Percentiles rank a stretch among this genome's conserved stretches.
Evolutionary conservation across 345 rosid species (phyloP).

Genomic region (Noccaea bulbosa): DNA sequence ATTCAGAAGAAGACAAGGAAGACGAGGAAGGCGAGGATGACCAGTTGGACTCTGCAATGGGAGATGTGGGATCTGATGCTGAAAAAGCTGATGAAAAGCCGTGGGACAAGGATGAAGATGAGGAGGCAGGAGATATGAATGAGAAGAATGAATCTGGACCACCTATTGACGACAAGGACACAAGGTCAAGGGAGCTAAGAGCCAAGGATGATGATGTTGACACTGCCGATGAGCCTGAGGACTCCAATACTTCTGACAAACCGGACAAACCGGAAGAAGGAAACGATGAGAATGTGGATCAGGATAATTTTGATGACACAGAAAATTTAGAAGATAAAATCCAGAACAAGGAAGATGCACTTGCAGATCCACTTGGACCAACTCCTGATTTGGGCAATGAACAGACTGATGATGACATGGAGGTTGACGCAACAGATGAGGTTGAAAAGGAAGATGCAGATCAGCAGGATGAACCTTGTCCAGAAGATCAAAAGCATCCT

Average conservation of each 20-base stretch:
- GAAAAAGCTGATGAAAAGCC: conserved; percentile 79
- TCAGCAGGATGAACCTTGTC: conserved; percentile 52
- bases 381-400: conserved; percentile 59
- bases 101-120: conserved; percentile 69
- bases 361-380: conserved; percentile 64
- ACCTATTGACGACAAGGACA: conserved; percentile 61
- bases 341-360: conserved; percentile 67
- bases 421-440: conserved; percentile 55
- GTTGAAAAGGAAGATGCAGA: conserved; percentile 55
- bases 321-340: conserved; percentile 61
- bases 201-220: conserved; percentile 71
- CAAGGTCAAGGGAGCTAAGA: conserved; percentile 69
- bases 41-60: conserved; percentile 74
- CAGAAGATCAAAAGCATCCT: conserved; percentile 52
- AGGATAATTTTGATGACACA: conserved; percentile 52
- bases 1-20: conserved; percentile 66
- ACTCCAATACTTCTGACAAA: conserved; percentile 50
- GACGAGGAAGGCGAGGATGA: conserved; percentile 59
- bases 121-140: conserved; percentile 49
- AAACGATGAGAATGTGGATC: conserved; percentile 50
- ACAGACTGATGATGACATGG: conserved; percentile 53
- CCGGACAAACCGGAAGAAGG: conserved; percentile 52
- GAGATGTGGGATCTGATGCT: conserved; percentile 72
- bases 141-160: conserved; percentile 87
- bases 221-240: conserved; percentile 51